A percentile compares a stretch with the other conserved stretches of the same genome.
phyloP scores from a whole-genome alignment of 495 filamentous ascomycete species.

The Astrothelium macrocarpum region DNA sequence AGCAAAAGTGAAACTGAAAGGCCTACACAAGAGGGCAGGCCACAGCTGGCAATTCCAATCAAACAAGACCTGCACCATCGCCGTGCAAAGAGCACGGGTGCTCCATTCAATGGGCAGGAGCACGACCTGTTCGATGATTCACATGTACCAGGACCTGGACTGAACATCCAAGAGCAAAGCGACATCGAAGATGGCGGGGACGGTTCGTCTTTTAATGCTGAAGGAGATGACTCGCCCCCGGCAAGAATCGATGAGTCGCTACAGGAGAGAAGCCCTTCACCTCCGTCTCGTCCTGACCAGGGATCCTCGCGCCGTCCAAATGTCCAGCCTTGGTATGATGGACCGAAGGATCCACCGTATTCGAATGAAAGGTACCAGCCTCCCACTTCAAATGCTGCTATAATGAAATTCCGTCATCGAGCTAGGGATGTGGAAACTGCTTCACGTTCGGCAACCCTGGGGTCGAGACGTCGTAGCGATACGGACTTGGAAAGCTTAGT shows the following conservation, averaged over 20 bases:
- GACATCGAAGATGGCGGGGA: conserved; percentile 25
- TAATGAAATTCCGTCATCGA: conserved; percentile 24
- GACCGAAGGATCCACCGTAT: conserved; percentile 2
- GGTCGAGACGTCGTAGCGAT: conserved; percentile 27
- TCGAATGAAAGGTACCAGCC: conserved; percentile 21
- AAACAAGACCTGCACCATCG: conserved; percentile 15
- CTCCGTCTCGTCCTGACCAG: conserved; percentile 6
- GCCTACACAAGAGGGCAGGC: conserved; percentile 12
- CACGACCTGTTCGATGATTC: conserved; percentile 20
- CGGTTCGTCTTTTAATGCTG: conserved; percentile 10
- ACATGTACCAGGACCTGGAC: conserved; percentile 25
- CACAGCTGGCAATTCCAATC: background rate
- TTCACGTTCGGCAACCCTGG: conserved; percentile 28
- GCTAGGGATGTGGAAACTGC: conserved; percentile 26
- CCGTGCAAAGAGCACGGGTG: conserved; percentile 26
- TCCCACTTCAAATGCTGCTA: conserved; percentile 27
- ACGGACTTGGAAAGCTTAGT: conserved; percentile 25
- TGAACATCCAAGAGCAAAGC: conserved; percentile 24
- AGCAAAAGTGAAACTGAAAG: conserved; percentile 23
- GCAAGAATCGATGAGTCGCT: conserved; percentile 16
- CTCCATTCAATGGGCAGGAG: conserved; percentile 18
- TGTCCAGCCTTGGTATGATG: conserved; percentile 21
- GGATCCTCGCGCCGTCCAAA: background rate
- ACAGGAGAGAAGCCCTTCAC: conserved; percentile 15
- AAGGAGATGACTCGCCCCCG: conserved; percentile 23